Conservation (phyloP, 75 land plant species). For the Pinus taeda region DNA sequence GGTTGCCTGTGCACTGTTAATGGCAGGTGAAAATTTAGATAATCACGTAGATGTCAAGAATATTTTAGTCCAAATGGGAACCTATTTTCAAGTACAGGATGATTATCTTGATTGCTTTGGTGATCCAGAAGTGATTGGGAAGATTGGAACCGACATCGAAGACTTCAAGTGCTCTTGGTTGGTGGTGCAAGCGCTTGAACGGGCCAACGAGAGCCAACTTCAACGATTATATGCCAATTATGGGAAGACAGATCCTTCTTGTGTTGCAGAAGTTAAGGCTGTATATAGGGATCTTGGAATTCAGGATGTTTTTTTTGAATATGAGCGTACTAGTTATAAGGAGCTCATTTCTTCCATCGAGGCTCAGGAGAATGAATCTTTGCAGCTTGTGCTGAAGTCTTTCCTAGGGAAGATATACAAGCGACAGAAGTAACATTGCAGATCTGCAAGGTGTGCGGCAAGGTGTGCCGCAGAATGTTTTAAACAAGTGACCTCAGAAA, state of each 20-base stretch:
- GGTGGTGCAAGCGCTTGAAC: conserved; percentile 90
- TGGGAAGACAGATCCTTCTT: too few species aligned
- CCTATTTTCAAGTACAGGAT: conserved; percentile 99
- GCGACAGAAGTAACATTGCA: conserved; percentile 40
- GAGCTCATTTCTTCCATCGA: too few species aligned
- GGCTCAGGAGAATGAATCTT: too few species aligned
- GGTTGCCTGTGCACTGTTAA: conserved; percentile 96
- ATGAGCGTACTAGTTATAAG: too few species aligned
- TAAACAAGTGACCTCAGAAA: too few species aligned
- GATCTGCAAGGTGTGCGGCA: too few species aligned
- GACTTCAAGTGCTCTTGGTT: conserved; percentile 99
- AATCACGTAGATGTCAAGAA: conserved; percentile 58
- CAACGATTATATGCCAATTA: conserved; percentile 34
- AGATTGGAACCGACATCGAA: conserved; percentile 92
- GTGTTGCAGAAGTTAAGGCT: too few species aligned
- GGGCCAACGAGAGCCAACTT: conserved; percentile 68
- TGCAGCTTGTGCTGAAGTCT: conserved; percentile 36
- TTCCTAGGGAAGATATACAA: conserved; percentile 60
- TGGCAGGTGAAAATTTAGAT: conserved; percentile 78
- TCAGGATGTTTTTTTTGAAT: too few species aligned
- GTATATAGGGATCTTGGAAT: too few species aligned
- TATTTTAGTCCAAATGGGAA: conserved; percentile 92
- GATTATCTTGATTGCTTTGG: conserved; percentile 92
- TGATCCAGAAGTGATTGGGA: conserved; percentile 73
- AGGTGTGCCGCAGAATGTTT: too few species aligned